Base-by-base conservation (phyloP, 2,329 filamentous ascomycete genomes). In the Fusarium mexicanum region DNA sequence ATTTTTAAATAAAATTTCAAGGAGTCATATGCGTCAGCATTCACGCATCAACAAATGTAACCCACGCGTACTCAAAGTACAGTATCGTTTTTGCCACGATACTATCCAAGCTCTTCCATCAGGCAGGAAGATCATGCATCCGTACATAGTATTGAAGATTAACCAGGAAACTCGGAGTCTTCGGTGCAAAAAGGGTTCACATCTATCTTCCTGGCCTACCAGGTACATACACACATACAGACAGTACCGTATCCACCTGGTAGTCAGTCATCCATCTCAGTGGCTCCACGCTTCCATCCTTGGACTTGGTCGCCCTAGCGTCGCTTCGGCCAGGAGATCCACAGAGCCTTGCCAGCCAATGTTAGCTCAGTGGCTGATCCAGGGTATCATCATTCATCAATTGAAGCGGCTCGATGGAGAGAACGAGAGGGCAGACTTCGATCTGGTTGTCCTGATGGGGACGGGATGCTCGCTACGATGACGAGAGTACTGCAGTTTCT, bases 141-240 rank as follows among this genome's bases (percentile, higher is more conserved):
- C 26, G 46, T 46, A 53, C 48, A 35, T 20, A 13, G 47, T 48
- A 26, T 65, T 65, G 26, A 47, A 43, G 18, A 44, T 48, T 26
- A n/a, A 48, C 33, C 47, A 54, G 53, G 61, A 59, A 61, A 59
- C 64, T 64, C 71, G 71, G 71, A 62, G 46, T 61, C 46, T 67
- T 74, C 63, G 71, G 71, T 74, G 29, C 53, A 70, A 54, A 71
- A 71, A 73, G 58, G 61, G 67, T 74, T 74, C 48, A 51, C n/a
- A 20, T 58, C 63, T 41, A 44, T 59, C 54, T 43, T 47, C 41
- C 50, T 55, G 41, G 62, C 20, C 26, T 51, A 33, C 47, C 64
- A 69, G 65, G 67, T 53, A 53, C 35, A 17, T 37, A 35, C 13
- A 33, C 6, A 33, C 33, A 37, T 17, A 17, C 48, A 20, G 48